phyloP scores from a whole-genome alignment of 352 stramenopile species.

The Globisporangium paroecandrum region DNA sequence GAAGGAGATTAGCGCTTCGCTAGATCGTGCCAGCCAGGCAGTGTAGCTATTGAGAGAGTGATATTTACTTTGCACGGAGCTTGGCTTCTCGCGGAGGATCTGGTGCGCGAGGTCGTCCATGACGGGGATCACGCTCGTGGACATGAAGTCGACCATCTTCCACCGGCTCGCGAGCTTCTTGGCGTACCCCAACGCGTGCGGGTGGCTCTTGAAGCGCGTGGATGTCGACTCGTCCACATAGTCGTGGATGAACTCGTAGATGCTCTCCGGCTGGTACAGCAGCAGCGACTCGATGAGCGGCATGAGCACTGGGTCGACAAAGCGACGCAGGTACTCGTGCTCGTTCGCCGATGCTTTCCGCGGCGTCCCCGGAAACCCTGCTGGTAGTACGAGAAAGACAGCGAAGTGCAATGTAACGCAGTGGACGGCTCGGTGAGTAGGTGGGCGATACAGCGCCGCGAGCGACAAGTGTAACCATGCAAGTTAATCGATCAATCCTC shows the following conservation, averaged over 20 bases:
- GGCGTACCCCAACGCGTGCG: slow-evolving; percentile 38
- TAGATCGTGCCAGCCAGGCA: too few relatives aligned
- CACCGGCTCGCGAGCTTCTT: slow-evolving; percentile 67
- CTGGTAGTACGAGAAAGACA: neutral
- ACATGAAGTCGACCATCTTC: slow-evolving; percentile 86
- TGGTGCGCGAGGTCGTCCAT: slow-evolving; percentile 83
- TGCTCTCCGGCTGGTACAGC: slow-evolving; percentile 72
- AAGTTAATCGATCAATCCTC: neutral
- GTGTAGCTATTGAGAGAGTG: neutral
- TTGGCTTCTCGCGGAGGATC: slow-evolving; percentile 70
- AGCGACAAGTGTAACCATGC: neutral
- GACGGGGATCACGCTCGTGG: slow-evolving; percentile 75
- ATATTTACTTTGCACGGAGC: slow-evolving; percentile 49
- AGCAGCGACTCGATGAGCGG: slow-evolving; percentile 76
- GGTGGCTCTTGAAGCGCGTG: slow-evolving; percentile 29
- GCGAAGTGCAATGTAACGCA: neutral
- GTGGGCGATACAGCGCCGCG: neutral
- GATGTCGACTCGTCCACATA: slow-evolving; percentile 64
- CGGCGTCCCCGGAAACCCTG: neutral
- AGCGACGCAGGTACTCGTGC: slow-evolving; percentile 76
- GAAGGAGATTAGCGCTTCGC: neutral
- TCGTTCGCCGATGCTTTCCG: slow-evolving; percentile 44
- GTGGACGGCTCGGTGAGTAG: neutral
- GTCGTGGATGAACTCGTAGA: slow-evolving; percentile 82
- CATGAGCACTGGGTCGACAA: slow-evolving; percentile 80